Evolutionary conservation across 2,329 filamentous ascomycete species (phyloP), one percentile per base, ranked within the genome.

Genomic region (Lecanosticta acicola): DNA sequence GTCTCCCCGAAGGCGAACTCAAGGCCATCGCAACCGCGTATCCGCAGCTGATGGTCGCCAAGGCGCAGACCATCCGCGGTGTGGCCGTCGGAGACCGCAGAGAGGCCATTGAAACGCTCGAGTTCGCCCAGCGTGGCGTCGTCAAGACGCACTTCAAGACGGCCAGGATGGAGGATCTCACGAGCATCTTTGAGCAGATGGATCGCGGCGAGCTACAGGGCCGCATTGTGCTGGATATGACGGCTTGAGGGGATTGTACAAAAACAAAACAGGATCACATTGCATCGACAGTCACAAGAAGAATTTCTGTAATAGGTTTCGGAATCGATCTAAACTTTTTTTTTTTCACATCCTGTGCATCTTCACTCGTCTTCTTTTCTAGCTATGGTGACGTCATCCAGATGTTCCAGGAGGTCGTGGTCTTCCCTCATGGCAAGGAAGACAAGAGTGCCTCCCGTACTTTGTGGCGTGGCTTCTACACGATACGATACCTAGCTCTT

Each of bases 91-190:
- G 72, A 5, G 62, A 67, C 47, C 58, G 72, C 20, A 68, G 65
- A 49, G 72, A 75, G 46, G 72, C 72, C 11, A 72, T 74, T 48
- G 72, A 75, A 62, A 68, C 69, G 18, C 52, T 75, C 55, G 67
- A 73, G 17, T 67, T 75, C 56, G 71, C 71, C 7, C 62, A 60
- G 34, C 56, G 68, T 5, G 68, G 68, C 1, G 51, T 75, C 3
- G 66, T 74, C 13, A 75, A 74, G 67, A 72, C 69, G 41, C 71
- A 75, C 56, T 74, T 62, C 56, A 54, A 66, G 43, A 60, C 61
- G 1, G 69, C 69, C 55, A 71, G 70, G 64, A 69, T 74, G 70
- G 71, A 73, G 1, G 67, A 69, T 51, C 55, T 76, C 56, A 71
- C 70, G 7, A 55, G 62, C 2, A 59, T 66, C 35, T 76, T 76